Evolutionary conservation across 192 early-diverging fungal genomes (phyloP).

Genomic region (Endogone sp.): DNA sequence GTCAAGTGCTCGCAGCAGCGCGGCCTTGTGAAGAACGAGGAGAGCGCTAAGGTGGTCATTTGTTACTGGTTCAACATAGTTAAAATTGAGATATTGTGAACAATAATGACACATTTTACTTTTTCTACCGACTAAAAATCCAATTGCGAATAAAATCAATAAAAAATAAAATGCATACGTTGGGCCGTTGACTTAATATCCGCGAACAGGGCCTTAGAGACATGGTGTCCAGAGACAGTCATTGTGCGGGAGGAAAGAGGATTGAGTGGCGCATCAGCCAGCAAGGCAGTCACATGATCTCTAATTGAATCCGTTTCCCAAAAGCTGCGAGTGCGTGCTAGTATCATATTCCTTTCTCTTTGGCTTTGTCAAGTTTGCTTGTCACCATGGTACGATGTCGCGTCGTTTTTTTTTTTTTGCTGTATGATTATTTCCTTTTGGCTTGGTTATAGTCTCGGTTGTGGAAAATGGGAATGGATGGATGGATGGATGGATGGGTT

Average conservation of each 20-base stretch:
- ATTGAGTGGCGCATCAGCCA: neutral
- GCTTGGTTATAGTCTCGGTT: neutral
- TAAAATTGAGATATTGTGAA: neutral
- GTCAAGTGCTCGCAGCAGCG: neutral
- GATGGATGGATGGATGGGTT: slow-evolving; percentile 11
- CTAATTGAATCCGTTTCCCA: neutral
- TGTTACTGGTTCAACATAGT: neutral
- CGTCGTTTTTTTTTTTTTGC: neutral
- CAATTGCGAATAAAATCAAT: too few species aligned
- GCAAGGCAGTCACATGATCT: neutral
- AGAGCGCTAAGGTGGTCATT: neutral
- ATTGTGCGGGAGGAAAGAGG: neutral
- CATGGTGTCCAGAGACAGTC: neutral
- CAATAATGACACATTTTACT: too few species aligned
- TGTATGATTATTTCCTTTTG: neutral
- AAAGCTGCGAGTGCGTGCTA: neutral
- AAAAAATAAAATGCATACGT: neutral
- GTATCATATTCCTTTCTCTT: neutral
- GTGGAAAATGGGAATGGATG: slow-evolving; percentile 11
- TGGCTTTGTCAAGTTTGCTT: neutral
- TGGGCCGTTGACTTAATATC: neutral
- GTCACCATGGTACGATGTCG: neutral
- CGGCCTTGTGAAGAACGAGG: neutral
- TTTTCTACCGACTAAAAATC: too few species aligned
- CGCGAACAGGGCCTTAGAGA: neutral